Base-by-base conservation (phyloP, 1,284 basidiomycete genomes). In the Puccinia triticina region DNA sequence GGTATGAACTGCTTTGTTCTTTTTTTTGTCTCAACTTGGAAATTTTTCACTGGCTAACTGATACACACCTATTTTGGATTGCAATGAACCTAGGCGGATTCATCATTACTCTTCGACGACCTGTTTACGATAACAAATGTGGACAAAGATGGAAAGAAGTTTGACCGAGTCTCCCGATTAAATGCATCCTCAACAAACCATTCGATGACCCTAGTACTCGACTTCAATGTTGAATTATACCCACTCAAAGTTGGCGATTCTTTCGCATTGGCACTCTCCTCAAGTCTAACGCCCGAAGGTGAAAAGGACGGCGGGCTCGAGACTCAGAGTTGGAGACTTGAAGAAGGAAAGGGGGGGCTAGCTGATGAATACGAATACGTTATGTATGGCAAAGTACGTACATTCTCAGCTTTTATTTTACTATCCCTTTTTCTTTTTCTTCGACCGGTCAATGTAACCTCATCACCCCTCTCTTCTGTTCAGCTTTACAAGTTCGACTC, bases 331-430 rank as follows among this genome's bases (percentile, higher is more conserved):
- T 90, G 93, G 73, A 95, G 95, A 94, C 89, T 95, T 87, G 93
- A 94, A 86, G 93, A 94, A 88, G 93, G 94, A 4, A 90, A 91
- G 84, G 89, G 92, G 86, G 96, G 96, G 0, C 87, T 99, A 46
- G 96, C 98, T 84, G 94, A 95, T 83, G 96, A 98, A 85, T 99
- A 95, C 86, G 96, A 98, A 87, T 99, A 99, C 89, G 96, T 99
- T 84, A 98, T 98, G 96, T 95, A 94, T 87, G 96, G 96, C 66
- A 98, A 97, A 91, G 94, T 95, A 85, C 11, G 82, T 37, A 32
- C 40, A 57, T 37, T 43, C 18, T 57, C 40, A 32, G 8, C 18
- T 69, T 29, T 18, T 5, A 43, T 43, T 43, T 43, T 12, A 7
- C 40, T 12, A 7, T 43, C 7, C 40, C 40, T 7, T 43, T 12